These are phyloP conservation scores for Asterophora lycoperdoides DNA, from an alignment of 768 basidiomycete genomes.

Conservation along the genomic window DNA sequence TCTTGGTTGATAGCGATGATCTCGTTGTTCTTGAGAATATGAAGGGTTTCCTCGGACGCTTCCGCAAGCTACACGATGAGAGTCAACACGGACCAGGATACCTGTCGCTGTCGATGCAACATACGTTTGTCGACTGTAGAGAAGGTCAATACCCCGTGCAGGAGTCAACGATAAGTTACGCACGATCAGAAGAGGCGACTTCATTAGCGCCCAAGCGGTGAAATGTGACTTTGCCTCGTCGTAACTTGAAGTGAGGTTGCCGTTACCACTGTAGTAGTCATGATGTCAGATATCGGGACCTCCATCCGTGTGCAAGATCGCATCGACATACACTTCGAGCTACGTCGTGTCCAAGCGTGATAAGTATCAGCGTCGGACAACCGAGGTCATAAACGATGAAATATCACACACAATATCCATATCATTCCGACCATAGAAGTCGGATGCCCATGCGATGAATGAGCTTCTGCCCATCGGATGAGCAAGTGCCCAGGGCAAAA, in stretches of 20 bases:
- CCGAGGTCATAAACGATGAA: neutral
- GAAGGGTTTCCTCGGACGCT: slow-evolving; percentile 46
- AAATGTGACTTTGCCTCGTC: slow-evolving; percentile 70
- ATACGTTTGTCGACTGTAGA: slow-evolving; percentile 16
- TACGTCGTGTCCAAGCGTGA: slow-evolving; percentile 17
- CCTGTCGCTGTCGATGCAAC: neutral
- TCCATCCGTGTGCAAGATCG: neutral
- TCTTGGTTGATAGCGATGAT: slow-evolving; percentile 71
- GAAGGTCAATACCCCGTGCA: neutral
- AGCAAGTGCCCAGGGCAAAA: neutral
- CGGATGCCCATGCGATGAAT: slow-evolving; percentile 58
- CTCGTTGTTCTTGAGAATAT: slow-evolving; percentile 59
- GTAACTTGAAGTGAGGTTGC: slow-evolving; percentile 49
- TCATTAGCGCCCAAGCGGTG: slow-evolving; percentile 71
- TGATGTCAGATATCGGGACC: neutral
- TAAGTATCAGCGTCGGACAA: neutral
- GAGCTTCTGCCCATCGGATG: slow-evolving; percentile 47
- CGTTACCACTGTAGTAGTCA: slow-evolving; percentile 49
- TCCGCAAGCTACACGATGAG: slow-evolving; percentile 31
- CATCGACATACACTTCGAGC: slow-evolving; percentile 56
- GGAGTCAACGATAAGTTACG: slow-evolving; percentile 9
- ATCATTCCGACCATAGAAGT: slow-evolving; percentile 67
- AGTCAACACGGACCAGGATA: neutral
- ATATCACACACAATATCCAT: slow-evolving; percentile 55
- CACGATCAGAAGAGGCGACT: slow-evolving; percentile 49